phyloP scores from a whole-genome alignment of 2,329 filamentous ascomycete species.

The Pseudogymnoascus sp. region DNA sequence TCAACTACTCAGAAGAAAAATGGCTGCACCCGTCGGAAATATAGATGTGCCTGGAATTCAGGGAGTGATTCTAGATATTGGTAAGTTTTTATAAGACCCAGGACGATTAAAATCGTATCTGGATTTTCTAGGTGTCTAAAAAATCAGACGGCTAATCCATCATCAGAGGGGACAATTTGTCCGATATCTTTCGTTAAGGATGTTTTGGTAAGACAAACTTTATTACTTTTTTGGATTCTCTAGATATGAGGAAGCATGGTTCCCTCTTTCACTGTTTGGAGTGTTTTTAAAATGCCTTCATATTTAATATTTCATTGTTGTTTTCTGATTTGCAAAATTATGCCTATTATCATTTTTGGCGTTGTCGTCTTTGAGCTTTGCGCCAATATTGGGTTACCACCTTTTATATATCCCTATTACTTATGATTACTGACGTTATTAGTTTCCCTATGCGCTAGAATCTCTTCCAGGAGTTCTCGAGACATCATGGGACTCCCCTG shows the following conservation, averaged over 20 bases:
- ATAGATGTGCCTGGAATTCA: not conserved
- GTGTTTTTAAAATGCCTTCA: not conserved
- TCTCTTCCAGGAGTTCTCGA: slow-evolving; percentile 56
- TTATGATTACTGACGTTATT: not conserved
- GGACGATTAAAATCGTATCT: slow-evolving; percentile 15
- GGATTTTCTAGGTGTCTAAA: not conserved
- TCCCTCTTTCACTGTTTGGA: not conserved
- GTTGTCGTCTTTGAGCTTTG: not conserved
- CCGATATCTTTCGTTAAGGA: slow-evolving; percentile 80
- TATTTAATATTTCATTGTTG: not conserved
- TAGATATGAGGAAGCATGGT: slow-evolving; percentile 3
- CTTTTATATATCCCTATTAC: not conserved
- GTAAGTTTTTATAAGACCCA: slow-evolving; percentile 25
- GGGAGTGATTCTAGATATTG: slow-evolving; percentile 14
- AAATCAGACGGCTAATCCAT: not conserved
- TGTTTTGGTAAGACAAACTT: slow-evolving; percentile 56
- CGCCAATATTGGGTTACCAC: not conserved
- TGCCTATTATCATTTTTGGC: not conserved
- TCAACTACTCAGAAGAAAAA: not conserved
- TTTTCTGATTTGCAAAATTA: not conserved
- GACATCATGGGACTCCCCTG: slow-evolving; percentile 56
- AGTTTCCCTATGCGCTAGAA: slow-evolving; percentile 72
- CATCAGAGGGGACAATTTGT: slow-evolving; percentile 69
- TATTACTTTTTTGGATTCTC: slow-evolving; percentile 15
- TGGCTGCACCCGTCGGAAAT: not conserved